Evolutionary conservation across 2,329 filamentous ascomycete genomes (phyloP), one percentile per base, ranked within the genome.

Genomic region (Aspergillus sp.): DNA sequence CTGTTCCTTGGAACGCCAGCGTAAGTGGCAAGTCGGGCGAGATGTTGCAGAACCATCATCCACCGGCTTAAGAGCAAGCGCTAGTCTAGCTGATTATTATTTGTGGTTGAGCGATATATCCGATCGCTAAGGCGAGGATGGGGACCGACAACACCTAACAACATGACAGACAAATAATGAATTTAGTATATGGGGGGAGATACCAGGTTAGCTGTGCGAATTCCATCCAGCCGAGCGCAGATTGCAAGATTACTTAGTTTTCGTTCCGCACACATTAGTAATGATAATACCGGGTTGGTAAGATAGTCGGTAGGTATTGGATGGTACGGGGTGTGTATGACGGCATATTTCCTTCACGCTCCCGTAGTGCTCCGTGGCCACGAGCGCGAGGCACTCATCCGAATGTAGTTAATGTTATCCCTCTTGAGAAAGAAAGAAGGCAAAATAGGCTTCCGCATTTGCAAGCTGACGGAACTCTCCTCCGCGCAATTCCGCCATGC

Each of bases 11-110:
- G 61, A 28, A 55, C 57, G n/a, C 15, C 51, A 52, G 50, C 59
- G 38, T 32, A 62, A 60, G 62, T 62, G 62, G 62, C 62, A 64
- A 64, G 62, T 64, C 30, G 59, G 32, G 62, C 62, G 62, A 62
- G 59, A 21, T 62, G 52, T 53, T 64, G 59, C 62, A 63, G 53
- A 57, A 59, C 36, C 17, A 25, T 48, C 23, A 28, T 28, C 45
- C 19, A 30, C 47, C 25, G 25, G 47, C 30, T 23, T 50, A 17
- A 17, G 23, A 21, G 19, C 10, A 21, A 21, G 21, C 41, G 41
- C 32, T 36, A 36, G 32, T 36, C 32, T 36, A 36, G 32, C 32
- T 15, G 12, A 13, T 36, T 36, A 13, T 36, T 36, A 36, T 13
- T 13, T 13, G 13, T 23, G 19, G 19, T 23, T 45, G 41, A 45